Evolutionary conservation across 345 rosid genomes (phyloP).

Genomic region (Gossypium mustelinum): DNA sequence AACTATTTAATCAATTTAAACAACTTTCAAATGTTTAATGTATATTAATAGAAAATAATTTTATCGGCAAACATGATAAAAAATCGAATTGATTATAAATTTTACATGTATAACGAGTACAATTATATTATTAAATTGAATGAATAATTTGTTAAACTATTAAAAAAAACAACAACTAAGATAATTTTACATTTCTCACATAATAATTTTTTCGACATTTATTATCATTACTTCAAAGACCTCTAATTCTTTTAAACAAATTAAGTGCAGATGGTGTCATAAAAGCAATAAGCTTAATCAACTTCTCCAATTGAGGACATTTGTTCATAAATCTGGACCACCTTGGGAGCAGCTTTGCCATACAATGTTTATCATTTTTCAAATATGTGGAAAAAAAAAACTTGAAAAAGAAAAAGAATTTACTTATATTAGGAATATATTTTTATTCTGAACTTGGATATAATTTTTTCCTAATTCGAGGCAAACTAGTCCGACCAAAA

Average conservation of each 20-base stretch:
- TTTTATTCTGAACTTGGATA: too few species aligned
- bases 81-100: not conserved
- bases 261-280: constrained; percentile 7
- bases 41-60: not conserved
- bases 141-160: not conserved
- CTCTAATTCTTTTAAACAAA: not conserved
- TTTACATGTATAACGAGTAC: not conserved
- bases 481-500: too few species aligned
- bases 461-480: too few species aligned
- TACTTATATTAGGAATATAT: too few species aligned
- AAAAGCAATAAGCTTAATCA: not conserved
- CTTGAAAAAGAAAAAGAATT: too few species aligned
- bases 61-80: too few species aligned
- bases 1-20: not conserved
- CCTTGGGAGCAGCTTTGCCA: not conserved
- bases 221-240: not conserved
- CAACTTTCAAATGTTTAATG: not conserved
- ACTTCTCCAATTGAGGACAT: not conserved
- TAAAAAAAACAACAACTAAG: too few species aligned
- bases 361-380: too few species aligned
- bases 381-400: too few species aligned
- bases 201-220: not conserved
- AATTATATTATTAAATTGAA: too few species aligned
- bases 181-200: not conserved
- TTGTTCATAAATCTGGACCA: constrained; percentile 8